These are phyloP conservation scores for Lipomyces chichibuensis DNA, from an alignment of 805 yeast species.

Conservation along the genomic window DNA sequence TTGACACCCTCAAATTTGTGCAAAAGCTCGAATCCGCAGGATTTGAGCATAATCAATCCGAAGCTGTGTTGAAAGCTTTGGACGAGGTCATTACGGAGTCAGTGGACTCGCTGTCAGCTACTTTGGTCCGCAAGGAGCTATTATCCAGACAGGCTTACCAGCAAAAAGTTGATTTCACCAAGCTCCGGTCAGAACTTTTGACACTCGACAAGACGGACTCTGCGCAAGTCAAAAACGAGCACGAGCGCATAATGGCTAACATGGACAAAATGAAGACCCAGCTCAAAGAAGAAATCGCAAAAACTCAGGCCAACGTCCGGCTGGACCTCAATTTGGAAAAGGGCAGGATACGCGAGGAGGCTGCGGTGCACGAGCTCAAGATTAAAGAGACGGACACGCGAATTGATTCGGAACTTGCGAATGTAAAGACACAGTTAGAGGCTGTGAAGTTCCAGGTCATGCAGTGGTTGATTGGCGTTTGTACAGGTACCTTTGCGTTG, in stretches of 20 bases:
- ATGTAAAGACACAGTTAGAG: slow-evolving; percentile 93
- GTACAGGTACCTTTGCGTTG: slow-evolving; percentile 96
- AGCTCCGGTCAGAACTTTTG: slow-evolving; percentile 87
- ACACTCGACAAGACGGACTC: slow-evolving; percentile 86
- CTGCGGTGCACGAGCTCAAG: slow-evolving; percentile 87
- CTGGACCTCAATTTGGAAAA: slow-evolving; percentile 90
- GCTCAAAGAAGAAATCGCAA: slow-evolving; percentile 87
- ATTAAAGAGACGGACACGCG: slow-evolving; percentile 93
- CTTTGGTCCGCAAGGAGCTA: slow-evolving; percentile 82
- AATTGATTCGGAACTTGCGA: slow-evolving; percentile 92
- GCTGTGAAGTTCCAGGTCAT: slow-evolving; percentile 93
- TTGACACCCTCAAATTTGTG: slow-evolving; percentile 77
- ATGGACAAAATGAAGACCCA: slow-evolving; percentile 82
- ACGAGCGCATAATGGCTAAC: slow-evolving; percentile 80
- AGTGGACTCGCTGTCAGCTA: slow-evolving; percentile 69
- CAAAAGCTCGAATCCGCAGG: slow-evolving; percentile 69
- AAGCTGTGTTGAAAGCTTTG: slow-evolving; percentile 73
- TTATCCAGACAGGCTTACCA: slow-evolving; percentile 85
- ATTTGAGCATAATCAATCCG: slow-evolving; percentile 74
- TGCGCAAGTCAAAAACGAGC: slow-evolving; percentile 78
- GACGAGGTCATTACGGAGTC: slow-evolving; percentile 79
- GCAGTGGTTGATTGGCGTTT: slow-evolving; percentile 98
- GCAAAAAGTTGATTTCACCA: slow-evolving; percentile 95
- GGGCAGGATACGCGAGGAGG: slow-evolving; percentile 93
- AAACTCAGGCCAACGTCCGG: slow-evolving; percentile 85